Base-by-base conservation (phyloP, 2,329 filamentous ascomycete species). In the Neurospora sp. region DNA sequence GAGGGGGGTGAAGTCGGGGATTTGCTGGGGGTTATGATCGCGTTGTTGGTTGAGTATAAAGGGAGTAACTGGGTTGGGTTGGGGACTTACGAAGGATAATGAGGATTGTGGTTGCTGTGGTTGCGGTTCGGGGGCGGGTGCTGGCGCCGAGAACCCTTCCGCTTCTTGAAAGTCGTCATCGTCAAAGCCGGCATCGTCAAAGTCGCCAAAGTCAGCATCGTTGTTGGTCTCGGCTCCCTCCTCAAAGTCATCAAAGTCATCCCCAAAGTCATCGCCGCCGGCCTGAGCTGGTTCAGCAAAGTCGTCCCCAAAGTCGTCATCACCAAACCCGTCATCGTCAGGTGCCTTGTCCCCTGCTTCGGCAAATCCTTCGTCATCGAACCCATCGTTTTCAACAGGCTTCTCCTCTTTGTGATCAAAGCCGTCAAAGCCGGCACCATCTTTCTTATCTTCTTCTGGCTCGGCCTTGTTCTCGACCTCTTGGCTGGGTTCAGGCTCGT, bases 1-100 rank as follows among this genome's bases (percentile, higher is more conserved):
- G 70, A 92, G 82, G 66, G 85, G 83, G 72, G 88, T 86, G 74
- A 91, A 90, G 77, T 91, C 87, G 72, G 90, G 87, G 78, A 92
- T 86, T 69, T 89, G 85, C 89, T 91, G 74, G 70, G 52, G n/a
- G 43, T 28, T 70, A 67, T 39, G 15, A 66, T 36, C 65, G 72
- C 78, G 33, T 79, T 77, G 71, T 76, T 71, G 66, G 57, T 67
- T 46, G 5, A 57, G 66, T n/a, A 39, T 66, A 46, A 6, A 39
- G 36, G 37, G 15, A 23, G 66, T 10, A 17, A 41, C 5, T 46
- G 6, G 37, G 37, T 28, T 37, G 28, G 28, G 28, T 28, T 28
- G 15, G 19, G 36, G 6, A 39, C 74, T 68, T 77, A 78, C 77
- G 69, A 80, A 77, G 70, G 75, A 75, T 71, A 75, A 72, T 2